A percentile compares a stretch with the other conserved stretches of the same genome.
Evolutionary conservation across 2,329 filamentous ascomycete species (phyloP).

Genomic region (Claviceps citrina): DNA sequence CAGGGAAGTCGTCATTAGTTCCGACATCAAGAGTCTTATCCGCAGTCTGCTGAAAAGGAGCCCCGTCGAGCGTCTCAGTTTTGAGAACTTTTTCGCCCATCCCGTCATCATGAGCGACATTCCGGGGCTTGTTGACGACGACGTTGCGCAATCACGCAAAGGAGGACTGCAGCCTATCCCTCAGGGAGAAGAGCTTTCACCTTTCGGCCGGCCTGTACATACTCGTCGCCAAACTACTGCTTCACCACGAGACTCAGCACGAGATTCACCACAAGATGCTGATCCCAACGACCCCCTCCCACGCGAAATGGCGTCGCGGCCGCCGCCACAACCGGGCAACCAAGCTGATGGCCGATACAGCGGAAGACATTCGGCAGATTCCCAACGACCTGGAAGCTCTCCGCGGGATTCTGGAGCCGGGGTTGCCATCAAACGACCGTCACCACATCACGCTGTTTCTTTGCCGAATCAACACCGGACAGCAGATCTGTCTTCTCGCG

Average conservation of each 20-base stretch:
- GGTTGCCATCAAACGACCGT: constrained; percentile 35
- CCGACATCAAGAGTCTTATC: constrained; percentile 68
- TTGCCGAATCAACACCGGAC: constrained; percentile 28
- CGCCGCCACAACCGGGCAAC: constrained; percentile 29
- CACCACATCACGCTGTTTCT: constrained; percentile 31
- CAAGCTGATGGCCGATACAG: constrained; percentile 23
- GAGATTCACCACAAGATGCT: constrained; percentile 15
- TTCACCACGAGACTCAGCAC: not conserved
- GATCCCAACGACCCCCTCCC: constrained; percentile 26
- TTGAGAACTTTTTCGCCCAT: constrained; percentile 71
- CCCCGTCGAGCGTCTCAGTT: constrained; percentile 71
- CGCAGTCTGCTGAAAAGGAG: constrained; percentile 69
- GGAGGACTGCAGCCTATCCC: constrained; percentile 22
- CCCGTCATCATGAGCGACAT: constrained; percentile 59
- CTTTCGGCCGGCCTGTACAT: constrained; percentile 13
- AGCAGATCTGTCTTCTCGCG: constrained; percentile 12
- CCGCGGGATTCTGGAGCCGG: constrained; percentile 27
- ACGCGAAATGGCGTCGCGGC: constrained; percentile 25
- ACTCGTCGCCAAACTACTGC: constrained; percentile 26
- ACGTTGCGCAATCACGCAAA: constrained; percentile 33
- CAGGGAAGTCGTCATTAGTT: constrained; percentile 52
- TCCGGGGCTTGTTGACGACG: constrained; percentile 66
- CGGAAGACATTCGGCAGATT: constrained; percentile 15
- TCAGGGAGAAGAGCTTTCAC: constrained; percentile 16
- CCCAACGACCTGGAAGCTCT: constrained; percentile 24